These are phyloP conservation scores for Phenoliferia sp. DNA, from an alignment of 1,284 basidiomycete species.

Conservation along the genomic window DNA sequence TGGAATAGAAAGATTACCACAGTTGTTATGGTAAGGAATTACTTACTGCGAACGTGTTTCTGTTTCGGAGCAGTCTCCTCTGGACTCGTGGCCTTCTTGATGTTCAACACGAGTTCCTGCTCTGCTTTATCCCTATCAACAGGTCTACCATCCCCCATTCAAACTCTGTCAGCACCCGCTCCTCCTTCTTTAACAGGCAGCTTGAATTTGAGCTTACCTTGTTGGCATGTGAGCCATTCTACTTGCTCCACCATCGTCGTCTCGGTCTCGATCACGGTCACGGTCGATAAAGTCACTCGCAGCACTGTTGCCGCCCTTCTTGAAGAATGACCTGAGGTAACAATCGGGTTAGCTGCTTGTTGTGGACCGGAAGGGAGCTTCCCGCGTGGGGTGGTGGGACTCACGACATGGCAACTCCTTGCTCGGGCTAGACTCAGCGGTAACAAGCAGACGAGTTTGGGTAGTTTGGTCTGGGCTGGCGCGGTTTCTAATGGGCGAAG, in stretches of 20 bases:
- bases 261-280: slow-evolving; percentile 7
- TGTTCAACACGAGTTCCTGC: slow-evolving; percentile 80
- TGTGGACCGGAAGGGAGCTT: no score
- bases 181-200: neutral
- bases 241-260: slow-evolving; percentile 5
- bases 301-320: neutral
- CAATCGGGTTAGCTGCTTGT: no score
- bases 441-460: neutral
- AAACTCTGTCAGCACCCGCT: slow-evolving; percentile 50
- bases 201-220: neutral
- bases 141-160: slow-evolving; percentile 46
- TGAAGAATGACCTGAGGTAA: slow-evolving; percentile 5
- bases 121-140: slow-evolving; percentile 97
- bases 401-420: no score
- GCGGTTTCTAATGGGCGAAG: no score
- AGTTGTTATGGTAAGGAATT: neutral
- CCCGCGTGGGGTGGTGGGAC: no score
- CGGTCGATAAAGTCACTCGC: slow-evolving; percentile 7
- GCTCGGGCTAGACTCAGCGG: no score
- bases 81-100: slow-evolving; percentile 91
- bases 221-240: slow-evolving; percentile 46
- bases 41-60: slow-evolving; percentile 92
- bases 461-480: no score
- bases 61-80: slow-evolving; percentile 92
- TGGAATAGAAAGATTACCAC: neutral